Evolutionary conservation across 306 rosid species (phyloP), one percentile per base, ranked within the genome.

Genomic region (Vigna reflexopilosa): DNA sequence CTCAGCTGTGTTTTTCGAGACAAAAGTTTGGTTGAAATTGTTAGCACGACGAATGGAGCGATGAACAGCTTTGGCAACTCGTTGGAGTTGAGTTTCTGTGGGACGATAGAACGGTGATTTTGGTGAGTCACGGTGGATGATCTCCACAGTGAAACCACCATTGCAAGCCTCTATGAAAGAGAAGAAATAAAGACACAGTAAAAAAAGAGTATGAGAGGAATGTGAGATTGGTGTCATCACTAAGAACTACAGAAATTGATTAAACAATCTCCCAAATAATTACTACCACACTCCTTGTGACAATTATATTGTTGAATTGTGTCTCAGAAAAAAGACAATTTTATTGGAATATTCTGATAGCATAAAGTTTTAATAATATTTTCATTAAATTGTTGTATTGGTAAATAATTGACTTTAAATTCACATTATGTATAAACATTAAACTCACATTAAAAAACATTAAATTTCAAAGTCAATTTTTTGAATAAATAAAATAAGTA

Each of bases 91-190:
- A 4, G 83, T 76, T 47, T 84, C 74, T 7, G 55, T 52, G 6
- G 82, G 74, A 57, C 62, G 17, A 84, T 62, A 82, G 73, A 84
- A 77, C 2, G 92, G 92, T 10, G 90, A 88, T 10, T 30, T 75
- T 4, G 87, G 81, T 0, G 88, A 88, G 56, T 88, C 90, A 1
- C 85, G 85, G 77, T 80, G 90, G 63, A 88, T 73, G 3, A 86
- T 73, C 11, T 88, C 85, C 0, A 88, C 54, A 28, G 20, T 74
- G 15, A 74, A 74, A 0, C 78, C 70, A 16, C 17, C 32, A 14
- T 24, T 42, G 0, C n/a, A 8, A 0, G 50, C 9, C 49, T 64
- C 1, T 9, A 0, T 14, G 4, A 38, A 40, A 16, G 50, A n/a
- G 1, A 64, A 0, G 9, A 8, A 7, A 0, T 1, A 17, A n/a